Evolutionary conservation across 2,329 filamentous ascomycete species (phyloP).

Genomic region (Tolypocladium album): DNA sequence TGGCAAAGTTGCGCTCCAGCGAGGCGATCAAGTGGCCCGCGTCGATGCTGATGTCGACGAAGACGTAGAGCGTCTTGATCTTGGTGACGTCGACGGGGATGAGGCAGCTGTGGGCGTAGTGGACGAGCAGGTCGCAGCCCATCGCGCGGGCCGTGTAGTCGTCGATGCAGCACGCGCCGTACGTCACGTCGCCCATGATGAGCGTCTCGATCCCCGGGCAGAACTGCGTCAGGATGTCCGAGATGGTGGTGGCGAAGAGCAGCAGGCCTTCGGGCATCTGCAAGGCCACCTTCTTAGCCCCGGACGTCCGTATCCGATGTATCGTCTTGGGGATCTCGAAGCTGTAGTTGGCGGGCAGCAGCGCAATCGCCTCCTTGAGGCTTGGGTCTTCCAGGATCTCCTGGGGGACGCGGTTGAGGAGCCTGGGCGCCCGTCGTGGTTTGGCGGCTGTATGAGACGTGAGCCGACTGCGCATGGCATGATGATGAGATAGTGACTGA

Average conservation of each 20-base stretch:
- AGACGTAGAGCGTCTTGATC: slow-evolving; percentile 96
- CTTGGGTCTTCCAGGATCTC: slow-evolving; percentile 78
- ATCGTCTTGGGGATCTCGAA: slow-evolving; percentile 99
- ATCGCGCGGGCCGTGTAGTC: slow-evolving; percentile 93
- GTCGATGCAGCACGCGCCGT: slow-evolving; percentile 96
- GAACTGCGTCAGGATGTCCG: slow-evolving; percentile 90
- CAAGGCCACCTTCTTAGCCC: slow-evolving; percentile 76
- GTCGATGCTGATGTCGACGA: slow-evolving; percentile 96
- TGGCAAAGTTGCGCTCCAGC: slow-evolving; percentile 75
- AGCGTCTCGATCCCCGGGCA: slow-evolving; percentile 84
- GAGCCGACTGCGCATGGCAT: background rate
- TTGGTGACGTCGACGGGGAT: slow-evolving; percentile 94
- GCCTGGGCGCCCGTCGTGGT: slow-evolving; percentile 61
- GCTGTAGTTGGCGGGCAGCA: slow-evolving; percentile 92
- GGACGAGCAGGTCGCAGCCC: slow-evolving; percentile 86
- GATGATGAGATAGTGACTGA: slow-evolving; percentile 22
- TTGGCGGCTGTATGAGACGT: slow-evolving; percentile 45
- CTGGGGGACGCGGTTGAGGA: slow-evolving; percentile 83
- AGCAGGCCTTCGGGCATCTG: slow-evolving; percentile 95
- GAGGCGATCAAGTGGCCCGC: slow-evolving; percentile 77
- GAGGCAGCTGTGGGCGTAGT: slow-evolving; percentile 94
- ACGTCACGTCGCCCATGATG: slow-evolving; percentile 99
- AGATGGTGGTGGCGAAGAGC: slow-evolving; percentile 93
- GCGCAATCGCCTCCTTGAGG: slow-evolving; percentile 75
- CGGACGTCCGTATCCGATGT: slow-evolving; percentile 74